These are phyloP conservation scores for Claviceps citrina DNA, from an alignment of 2,329 filamentous ascomycete species.

Conservation along the genomic window DNA sequence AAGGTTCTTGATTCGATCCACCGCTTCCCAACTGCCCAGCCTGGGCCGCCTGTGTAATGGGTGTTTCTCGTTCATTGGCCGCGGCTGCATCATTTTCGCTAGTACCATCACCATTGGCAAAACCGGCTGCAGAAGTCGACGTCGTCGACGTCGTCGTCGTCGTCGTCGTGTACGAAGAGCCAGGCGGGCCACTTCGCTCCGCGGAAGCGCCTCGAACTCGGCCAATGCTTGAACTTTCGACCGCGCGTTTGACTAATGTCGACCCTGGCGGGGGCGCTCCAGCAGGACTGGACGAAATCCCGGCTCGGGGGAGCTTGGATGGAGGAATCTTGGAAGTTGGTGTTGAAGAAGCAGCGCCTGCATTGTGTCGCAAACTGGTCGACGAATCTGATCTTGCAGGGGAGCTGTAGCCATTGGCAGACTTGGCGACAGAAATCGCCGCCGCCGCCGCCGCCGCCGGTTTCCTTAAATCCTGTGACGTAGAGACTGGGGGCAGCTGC, in stretches of 20 bases:
- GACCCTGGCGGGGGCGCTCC: constrained; percentile 42
- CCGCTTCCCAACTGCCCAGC: constrained; percentile 31
- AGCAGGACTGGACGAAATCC: constrained; percentile 20
- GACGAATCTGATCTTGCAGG: constrained; percentile 24
- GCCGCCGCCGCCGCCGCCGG: not conserved
- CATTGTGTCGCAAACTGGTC: constrained; percentile 17
- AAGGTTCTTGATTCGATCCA: constrained; percentile 22
- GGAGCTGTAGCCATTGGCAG: constrained; percentile 26
- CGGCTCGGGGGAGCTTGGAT: constrained; percentile 22
- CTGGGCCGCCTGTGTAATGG: constrained; percentile 32
- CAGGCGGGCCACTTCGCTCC: constrained; percentile 25
- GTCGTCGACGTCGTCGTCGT: not conserved
- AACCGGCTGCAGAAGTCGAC: constrained; percentile 13
- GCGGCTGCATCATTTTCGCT: constrained; percentile 35
- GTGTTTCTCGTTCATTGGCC: constrained; percentile 48
- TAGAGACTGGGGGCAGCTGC: constrained; percentile 19
- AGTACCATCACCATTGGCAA: constrained; percentile 12
- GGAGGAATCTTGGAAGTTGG: constrained; percentile 13
- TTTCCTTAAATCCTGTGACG: constrained; percentile 2
- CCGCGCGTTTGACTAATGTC: constrained; percentile 31
- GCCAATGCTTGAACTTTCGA: constrained; percentile 24
- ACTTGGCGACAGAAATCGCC: constrained; percentile 18
- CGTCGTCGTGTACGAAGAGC: not conserved
- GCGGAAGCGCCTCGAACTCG: constrained; percentile 34
- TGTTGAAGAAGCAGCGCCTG: constrained; percentile 10